phyloP scores from a whole-genome alignment of 2,329 filamentous ascomycete species.

The Talaromyces sp. region DNA sequence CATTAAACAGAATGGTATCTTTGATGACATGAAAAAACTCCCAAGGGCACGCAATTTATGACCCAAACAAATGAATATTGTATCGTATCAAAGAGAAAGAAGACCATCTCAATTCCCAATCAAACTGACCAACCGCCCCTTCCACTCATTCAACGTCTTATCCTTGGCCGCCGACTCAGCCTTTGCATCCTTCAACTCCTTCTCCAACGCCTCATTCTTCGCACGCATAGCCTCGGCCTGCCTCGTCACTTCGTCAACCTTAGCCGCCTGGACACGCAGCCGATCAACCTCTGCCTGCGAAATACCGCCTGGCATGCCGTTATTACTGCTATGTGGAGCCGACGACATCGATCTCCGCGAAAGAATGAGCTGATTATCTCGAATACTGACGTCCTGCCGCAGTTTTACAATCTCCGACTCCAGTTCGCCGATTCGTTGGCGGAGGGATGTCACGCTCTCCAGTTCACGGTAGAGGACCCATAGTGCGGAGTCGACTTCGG shows the following conservation, averaged over 20 bases:
- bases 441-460: slow-evolving; percentile 21
- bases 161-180: slow-evolving; percentile 17
- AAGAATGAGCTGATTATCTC: slow-evolving; percentile 22
- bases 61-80: background rate
- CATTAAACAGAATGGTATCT: slow-evolving; percentile 16
- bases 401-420: slow-evolving; percentile 21
- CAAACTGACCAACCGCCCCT: slow-evolving; percentile 19
- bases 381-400: slow-evolving; percentile 21
- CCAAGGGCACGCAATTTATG: background rate
- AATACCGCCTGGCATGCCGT: background rate
- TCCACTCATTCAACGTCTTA: slow-evolving; percentile 21
- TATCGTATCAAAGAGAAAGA: background rate
- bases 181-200: slow-evolving; percentile 16
- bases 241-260: slow-evolving; percentile 12
- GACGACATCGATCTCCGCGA: slow-evolving; percentile 17
- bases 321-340: background rate
- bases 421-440: slow-evolving; percentile 20
- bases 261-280: slow-evolving; percentile 17
- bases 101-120: slow-evolving; percentile 15
- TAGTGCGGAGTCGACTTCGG: slow-evolving; percentile 22
- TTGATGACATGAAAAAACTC: background rate
- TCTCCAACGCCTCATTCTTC: slow-evolving; percentile 16
- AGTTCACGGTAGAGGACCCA: slow-evolving; percentile 22
- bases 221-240: slow-evolving; percentile 17
- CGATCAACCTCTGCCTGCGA: slow-evolving; percentile 20